Base-by-base conservation (phyloP, 192 early-diverging fungal genomes). In the Rhizophagus prolifer region DNA sequence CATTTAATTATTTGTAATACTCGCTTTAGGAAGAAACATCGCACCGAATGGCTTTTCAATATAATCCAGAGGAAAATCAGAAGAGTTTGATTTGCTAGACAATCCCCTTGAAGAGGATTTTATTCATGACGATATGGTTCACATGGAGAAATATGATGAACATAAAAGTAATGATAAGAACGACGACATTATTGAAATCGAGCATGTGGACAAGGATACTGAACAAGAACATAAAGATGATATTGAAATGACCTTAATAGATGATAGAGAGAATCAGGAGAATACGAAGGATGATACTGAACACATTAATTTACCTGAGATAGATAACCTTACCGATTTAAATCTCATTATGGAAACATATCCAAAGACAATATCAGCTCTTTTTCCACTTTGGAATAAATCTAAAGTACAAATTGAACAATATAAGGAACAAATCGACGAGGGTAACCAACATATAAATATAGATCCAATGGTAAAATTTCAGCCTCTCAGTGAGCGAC, bases 401-500 rank as follows among this genome's bases (percentile, higher is more conserved):
- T n/a, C 65, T 19, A 9, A n/a, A 23, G 30, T 36, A 23, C 21
- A 9, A 67, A 41, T 10, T 3, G 65, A 9, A n/a, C 14, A 34
- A 36, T 2, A 67, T 44, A 34, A 9, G 30, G n/a, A n/a, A 67
- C 16, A 36, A 9, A 38, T 41, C 9, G 28, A 16, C n/a, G 31
- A 67, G 31, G 34, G 9, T 12, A 2, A 63, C 16, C 23, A 63
- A 63, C 1, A 63, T 63, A 10, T 14, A 28, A 63, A n/a, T 3
- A 67, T 67, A 36, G 36, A 67, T 67, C 7, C 30, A 10, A 23
- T 67, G 31, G 4, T 66, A 26, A 41, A 31, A 9, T 58, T 76
- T 31, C 41, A 76, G 14, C 74, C 74, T 44, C 66, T 76, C 16
- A 63, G 44, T 36, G 62, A 76, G 50, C 34, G 61, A 66, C 67